A percentile compares a stretch with the other conserved stretches of the same genome.
Conservation (phyloP, 139 green algal species). For the Monoraphidium neglectum region DNA sequence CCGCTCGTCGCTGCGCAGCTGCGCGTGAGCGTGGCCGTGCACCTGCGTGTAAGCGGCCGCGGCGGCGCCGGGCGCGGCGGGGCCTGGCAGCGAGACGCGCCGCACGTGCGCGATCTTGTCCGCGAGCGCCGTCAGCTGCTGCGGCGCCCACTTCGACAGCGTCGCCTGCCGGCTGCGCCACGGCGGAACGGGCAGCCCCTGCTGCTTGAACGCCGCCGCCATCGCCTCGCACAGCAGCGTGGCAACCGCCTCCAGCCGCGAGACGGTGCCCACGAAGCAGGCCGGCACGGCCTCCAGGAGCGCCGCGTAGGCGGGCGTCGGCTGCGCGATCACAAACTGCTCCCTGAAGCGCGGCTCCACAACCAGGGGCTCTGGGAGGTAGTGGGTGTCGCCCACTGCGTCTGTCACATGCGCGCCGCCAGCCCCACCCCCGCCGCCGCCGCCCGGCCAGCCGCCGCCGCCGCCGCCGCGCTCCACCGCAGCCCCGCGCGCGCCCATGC, state of each 20-base stretch:
- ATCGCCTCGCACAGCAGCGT: conserved; percentile 62
- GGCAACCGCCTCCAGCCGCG: conserved; percentile 46
- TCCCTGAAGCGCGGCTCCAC: conserved; percentile 59
- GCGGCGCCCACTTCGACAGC: conserved; percentile 64
- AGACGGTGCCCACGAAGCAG: conserved; percentile 55
- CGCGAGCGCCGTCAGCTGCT: conserved; percentile 34
- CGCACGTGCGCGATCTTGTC: conserved; percentile 25
- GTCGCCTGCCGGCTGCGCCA: conserved; percentile 65
- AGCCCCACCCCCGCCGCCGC: too few species aligned
- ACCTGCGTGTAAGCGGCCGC: neutral
- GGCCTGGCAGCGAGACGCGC: neutral
- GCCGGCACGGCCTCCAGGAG: conserved; percentile 55
- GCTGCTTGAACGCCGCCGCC: conserved; percentile 48
- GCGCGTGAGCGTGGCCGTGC: neutral
- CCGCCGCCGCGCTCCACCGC: neutral
- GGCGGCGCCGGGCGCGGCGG: neutral
- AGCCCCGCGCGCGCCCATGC: conserved; percentile 24
- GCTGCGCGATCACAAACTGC: conserved; percentile 58
- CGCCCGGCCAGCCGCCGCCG: neutral
- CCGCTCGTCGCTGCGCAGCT: neutral
- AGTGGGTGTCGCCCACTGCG: conserved; percentile 16
- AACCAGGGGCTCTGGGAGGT: conserved; percentile 46
- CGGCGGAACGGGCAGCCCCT: conserved; percentile 62
- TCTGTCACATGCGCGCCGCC: neutral
- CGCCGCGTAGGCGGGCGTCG: conserved; percentile 37